Evolutionary conservation across 805 yeast genomes (phyloP), one percentile per base, ranked within the genome.

Genomic region (Pichia deserticola): DNA sequence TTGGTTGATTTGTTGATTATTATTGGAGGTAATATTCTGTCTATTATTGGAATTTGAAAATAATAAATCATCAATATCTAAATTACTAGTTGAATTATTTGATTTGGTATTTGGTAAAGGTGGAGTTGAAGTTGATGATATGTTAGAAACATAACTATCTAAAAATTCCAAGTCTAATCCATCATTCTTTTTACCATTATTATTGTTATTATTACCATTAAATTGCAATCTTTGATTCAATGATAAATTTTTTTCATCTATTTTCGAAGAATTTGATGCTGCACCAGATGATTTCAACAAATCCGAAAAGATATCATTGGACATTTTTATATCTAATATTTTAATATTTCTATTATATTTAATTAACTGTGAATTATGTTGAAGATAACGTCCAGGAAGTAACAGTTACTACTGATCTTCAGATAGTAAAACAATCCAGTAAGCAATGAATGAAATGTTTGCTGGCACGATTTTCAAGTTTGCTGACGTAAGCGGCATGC

Each of bases 301-400:
- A 53, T 70, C 68, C 2, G 78, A 77, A 67, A 74, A 74, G 27
- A 74, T 65, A 54, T 74, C 78, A 39, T 10, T 25, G 7, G 45
- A n/a, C 49, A 40, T 20, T 3, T 20, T 20, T 2, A 20, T 20
- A 20, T 20, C 20, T 20, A 20, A 2, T 20, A 20, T 20, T 20
- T 20, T 2, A 20, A 20, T 20, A 20, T 20, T 2, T 2, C 3
- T 20, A 20, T 20, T 20, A 20, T 2, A 20, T 20, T 20, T 20
- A 20, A 20, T 3, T 3, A 20, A 20, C 20, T 20, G 20, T 20
- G 3, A 20, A 20, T 20, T 3, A 2, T 20, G 3, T 3, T 2
- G 20, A 20, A 20, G 3, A 3, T 20, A 20, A 20, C 2, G 3
- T 20, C 20, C 34, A 32, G 34, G 4, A 32, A 32, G 3, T 11